Base-by-base conservation (phyloP, 225 moss, liverwort and hornwort species). In the Marchantia polymorpha region DNA sequence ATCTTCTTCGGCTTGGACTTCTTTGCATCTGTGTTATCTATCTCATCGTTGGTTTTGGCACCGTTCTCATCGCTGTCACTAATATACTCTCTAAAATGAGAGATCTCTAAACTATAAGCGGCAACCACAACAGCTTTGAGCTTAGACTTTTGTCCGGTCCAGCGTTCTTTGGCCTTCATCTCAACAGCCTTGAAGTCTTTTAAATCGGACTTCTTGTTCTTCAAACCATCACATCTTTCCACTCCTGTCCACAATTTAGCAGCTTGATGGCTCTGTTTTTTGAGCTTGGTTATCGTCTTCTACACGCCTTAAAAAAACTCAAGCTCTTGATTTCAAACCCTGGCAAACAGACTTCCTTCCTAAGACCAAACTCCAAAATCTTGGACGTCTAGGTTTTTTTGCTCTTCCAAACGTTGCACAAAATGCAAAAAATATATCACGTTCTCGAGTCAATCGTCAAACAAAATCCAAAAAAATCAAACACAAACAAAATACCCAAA, bases 201-300 rank as follows among this genome's bases (percentile, higher is more conserved):
- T 7, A 87, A 89, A 48, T 99, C 93, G 6, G 86, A 73, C 7
- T 77, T 82, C 14, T 70, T 82, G 16, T 47, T 76, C 68, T 31
- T 73, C n/a, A n/a, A n/a, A 26, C 64, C 61, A 7, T 84, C 88
- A 63, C 80, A 83, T 15, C 30, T 82, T 17, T 87, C 90, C 6
- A 48, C 86, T 77, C 90, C 88, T 0, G 48, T 83, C 30, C 87
- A 83, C 7, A 84, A 73, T 85, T 90, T 93, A 39, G 72, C 74
- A 60, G 90, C 91, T 69, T 89, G 88, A 61, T 93, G 88, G 60
- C 93, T 86, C 83, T 89, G 92, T 78, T 92, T 93, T 88, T 95
- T 99, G 83, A 73, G 75, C 76, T 95, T 95, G 16, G 88, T 93
- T 23, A 99, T 95, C 85, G 92, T 94, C 86, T 99, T 90, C 99